Conservation (phyloP, 1,284 basidiomycete genomes). For the Puccinia sorghi region DNA sequence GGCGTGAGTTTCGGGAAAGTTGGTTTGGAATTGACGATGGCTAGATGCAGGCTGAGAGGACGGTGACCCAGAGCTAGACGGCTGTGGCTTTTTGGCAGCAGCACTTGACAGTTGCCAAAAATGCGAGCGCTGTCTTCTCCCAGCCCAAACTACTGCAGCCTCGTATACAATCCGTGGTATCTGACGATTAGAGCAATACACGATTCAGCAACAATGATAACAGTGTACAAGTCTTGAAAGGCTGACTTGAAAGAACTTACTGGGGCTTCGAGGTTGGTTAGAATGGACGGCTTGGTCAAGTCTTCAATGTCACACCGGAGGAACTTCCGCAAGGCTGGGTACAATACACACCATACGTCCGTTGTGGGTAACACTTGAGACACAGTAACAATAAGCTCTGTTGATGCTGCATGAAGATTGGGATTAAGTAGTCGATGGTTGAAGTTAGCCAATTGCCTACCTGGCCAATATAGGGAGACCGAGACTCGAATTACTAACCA, state of each 20-base stretch:
- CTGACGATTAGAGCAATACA: slow-evolving; percentile 59
- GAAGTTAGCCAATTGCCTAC: neutral
- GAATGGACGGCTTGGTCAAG: slow-evolving; percentile 72
- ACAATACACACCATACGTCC: slow-evolving; percentile 94
- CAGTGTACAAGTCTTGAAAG: neutral
- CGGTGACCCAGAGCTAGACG: slow-evolving; percentile 14
- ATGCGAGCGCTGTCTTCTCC: slow-evolving; percentile 59
- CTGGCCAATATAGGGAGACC: neutral
- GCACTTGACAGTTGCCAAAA: slow-evolving; percentile 45
- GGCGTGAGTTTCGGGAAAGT: slow-evolving; percentile 15
- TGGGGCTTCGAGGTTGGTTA: slow-evolving; percentile 73
- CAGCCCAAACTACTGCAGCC: slow-evolving; percentile 82
- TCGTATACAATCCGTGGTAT: slow-evolving; percentile 77
- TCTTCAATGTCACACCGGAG: slow-evolving; percentile 79
- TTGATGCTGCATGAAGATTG: slow-evolving; percentile 65
- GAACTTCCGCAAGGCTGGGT: slow-evolving; percentile 82
- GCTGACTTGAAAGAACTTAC: slow-evolving; percentile 62
- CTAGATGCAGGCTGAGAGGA: slow-evolving; percentile 6
- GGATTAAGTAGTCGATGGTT: slow-evolving; percentile 5
- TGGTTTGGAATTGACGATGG: slow-evolving; percentile 34
- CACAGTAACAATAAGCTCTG: slow-evolving; percentile 80
- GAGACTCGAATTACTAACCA: slow-evolving; percentile 62
- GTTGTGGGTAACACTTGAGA: slow-evolving; percentile 74
- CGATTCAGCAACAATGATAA: slow-evolving; percentile 37
- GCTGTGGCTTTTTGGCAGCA: slow-evolving; percentile 19